Evolutionary conservation across 1,284 basidiomycete species (phyloP), one percentile per base, ranked within the genome.

Genomic region (Cryptococcus sp.): DNA sequence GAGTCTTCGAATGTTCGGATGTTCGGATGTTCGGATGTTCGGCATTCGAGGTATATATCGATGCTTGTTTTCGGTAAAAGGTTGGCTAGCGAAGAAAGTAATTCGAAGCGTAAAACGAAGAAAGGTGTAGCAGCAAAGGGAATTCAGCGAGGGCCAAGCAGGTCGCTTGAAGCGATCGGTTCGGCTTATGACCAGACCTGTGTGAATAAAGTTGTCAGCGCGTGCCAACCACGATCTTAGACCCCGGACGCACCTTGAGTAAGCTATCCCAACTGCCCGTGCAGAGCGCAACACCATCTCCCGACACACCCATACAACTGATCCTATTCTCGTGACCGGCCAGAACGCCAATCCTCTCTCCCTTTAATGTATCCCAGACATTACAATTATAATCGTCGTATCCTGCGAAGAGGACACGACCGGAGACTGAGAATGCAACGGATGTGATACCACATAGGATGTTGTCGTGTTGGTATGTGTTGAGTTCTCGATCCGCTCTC

Each of bases 311-410:
- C 72, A 99, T 82, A 82, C 94, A 98, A 72, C 89, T 91, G 66
- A 99, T 93, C 63, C 95, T 84, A 82, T 98, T 98, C 83, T 99
- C 95, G 77, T 99, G 96, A 15, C 94, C 95, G 39, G 93, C 91
- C 61, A 99, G 81, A 41, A 98, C 93, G 60, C 95, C 95, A 38
- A 98, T 93, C 57, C 95, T 88, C 79, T 99, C 95, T 57, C 93
- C 95, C 80, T 95, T 96, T 73, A 99, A 85, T 45, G 94, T 97
- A 76, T 99, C 95, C 95, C 95, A 99, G 49, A 98, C 95, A 75
- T 98, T 98, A 83, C 91, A 93, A 67, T 95, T 98, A 90, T 95
- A 97, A 79, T 99, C 95, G 78, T 99, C 96, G 77, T 98, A 99
- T 45, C 95, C 96, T 65, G 94, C 95, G 72, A 99, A 98, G 49